Evolutionary conservation across 2,329 filamentous ascomycete species (phyloP), one percentile per base, ranked within the genome.

Genomic region (Fusarium sp.): DNA sequence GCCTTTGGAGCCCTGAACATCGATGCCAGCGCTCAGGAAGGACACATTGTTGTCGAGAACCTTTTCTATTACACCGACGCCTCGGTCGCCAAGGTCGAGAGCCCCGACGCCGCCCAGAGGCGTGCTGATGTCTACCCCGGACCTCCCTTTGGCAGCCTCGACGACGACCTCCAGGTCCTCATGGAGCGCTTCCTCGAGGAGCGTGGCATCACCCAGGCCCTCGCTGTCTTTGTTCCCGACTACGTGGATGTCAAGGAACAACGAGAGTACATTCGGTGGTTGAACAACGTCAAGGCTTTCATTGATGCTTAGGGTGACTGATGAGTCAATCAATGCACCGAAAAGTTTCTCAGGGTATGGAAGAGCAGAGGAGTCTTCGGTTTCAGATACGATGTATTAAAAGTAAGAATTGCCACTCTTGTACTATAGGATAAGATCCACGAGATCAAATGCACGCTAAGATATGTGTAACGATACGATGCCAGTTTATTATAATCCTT

Each of bases 191-290:
- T 95, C 86, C 89, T 99, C 72, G 94, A 97, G 83, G 96, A 98
- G 88, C 90, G 96, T 77, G 96, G 95, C 73, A 90, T 99, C 83
- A 94, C 95, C 79, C 91, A 92, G 77, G 89, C 92, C 66, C 89
- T 99, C 77, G 95, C 95, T 60, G 85, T 95, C 75, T 98, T 98
- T 83, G 92, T 97, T 48, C 94, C 95, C 41, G 95, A 98, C 82
- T 99, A 97, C 85, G 95, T 98, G 79, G 94, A 98, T 81, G 90
- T 93, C 84, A 99, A 99, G 91, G 96, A 99, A 90, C 95, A 98
- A 90, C 93, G 91, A 85, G 96, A 99, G 88, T 99, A 99, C 83
- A 86, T 97, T 70, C 86, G 88, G 74, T 99, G 97, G 96, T 86
- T 99, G 82, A 89, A 91, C 82, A 93, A 93, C 80, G 89, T 98